Evolutionary conservation across 2,329 filamentous ascomycete genomes (phyloP).

Genomic region (Aspergillus pseudonomiae): DNA sequence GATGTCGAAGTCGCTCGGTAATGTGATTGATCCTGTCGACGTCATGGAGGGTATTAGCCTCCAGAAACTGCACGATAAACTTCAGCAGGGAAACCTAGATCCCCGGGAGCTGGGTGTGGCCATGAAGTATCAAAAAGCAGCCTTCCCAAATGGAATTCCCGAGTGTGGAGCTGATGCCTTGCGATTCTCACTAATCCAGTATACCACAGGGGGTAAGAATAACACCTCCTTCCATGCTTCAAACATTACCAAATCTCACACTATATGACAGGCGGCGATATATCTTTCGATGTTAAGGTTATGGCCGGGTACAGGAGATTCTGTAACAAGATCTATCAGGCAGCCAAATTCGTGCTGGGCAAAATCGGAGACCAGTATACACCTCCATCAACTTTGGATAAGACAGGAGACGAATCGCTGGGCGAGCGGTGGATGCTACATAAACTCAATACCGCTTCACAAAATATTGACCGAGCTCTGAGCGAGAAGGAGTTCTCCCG

Average conservation of each 20-base stretch:
- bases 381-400: constrained; percentile 38
- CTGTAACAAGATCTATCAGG: constrained; percentile 98
- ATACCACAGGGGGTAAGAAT: constrained; percentile 71
- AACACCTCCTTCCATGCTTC: background rate
- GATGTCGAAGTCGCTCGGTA: constrained; percentile 96
- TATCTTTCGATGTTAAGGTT: constrained; percentile 73
- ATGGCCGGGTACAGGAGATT: constrained; percentile 93
- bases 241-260: background rate
- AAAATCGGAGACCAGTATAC: constrained; percentile 50
- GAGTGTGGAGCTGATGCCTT: constrained; percentile 92
- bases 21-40: constrained; percentile 92
- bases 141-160: constrained; percentile 92
- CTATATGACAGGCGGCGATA: constrained; percentile 44
- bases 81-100: constrained; percentile 78
- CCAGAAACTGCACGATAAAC: constrained; percentile 77
- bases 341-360: constrained; percentile 85
- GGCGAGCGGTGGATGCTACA: constrained; percentile 53
- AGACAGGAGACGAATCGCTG: constrained; percentile 45
- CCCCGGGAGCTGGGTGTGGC: constrained; percentile 82
- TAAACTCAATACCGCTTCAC: constrained; percentile 48
- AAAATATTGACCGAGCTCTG: constrained; percentile 46
- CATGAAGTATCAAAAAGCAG: constrained; percentile 90
- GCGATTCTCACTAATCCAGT: constrained; percentile 84
- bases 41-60: constrained; percentile 86
- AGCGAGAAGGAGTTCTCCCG: constrained; percentile 50